These are phyloP conservation scores for Gracilaria vermiculophylla DNA, from an alignment of 23 red algal genomes.

Conservation along the genomic window DNA sequence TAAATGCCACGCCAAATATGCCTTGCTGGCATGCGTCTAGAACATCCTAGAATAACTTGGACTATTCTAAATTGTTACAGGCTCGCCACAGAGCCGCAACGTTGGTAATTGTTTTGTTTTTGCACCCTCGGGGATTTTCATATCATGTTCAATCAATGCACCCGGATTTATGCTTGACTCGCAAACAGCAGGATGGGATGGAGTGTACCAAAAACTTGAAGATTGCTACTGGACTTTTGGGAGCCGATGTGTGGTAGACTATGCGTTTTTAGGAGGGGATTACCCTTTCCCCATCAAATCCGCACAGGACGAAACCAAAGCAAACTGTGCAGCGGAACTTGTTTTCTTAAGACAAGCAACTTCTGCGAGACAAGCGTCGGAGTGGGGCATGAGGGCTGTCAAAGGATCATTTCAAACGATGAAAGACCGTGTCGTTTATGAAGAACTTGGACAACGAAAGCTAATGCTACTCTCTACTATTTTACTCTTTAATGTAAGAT, in stretches of 20 bases:
- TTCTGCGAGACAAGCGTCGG: background rate
- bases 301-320: background rate
- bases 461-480: conserved; percentile 1
- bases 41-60: no score
- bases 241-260: background rate
- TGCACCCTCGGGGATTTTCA: background rate
- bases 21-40: no score
- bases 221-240: background rate
- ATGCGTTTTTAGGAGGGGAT: background rate
- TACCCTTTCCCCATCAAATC: conserved; percentile 19
- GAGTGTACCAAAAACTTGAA: background rate
- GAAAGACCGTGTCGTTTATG: conserved; percentile 10
- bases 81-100: no score
- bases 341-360: background rate
- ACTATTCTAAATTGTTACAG: no score
- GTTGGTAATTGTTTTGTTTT: no score
- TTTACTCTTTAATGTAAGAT: conserved; percentile 17
- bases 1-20: no score
- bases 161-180: conserved; percentile 45
- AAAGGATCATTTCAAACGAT: background rate
- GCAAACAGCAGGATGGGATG: background rate
- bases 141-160: background rate
- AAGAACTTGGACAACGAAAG: conserved; percentile 5
- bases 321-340: background rate
- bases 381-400: conserved; percentile 14